Evolutionary conservation across 2,329 filamentous ascomycete genomes (phyloP), one percentile per base, ranked within the genome.

Genomic region (Monosporascus sp.): DNA sequence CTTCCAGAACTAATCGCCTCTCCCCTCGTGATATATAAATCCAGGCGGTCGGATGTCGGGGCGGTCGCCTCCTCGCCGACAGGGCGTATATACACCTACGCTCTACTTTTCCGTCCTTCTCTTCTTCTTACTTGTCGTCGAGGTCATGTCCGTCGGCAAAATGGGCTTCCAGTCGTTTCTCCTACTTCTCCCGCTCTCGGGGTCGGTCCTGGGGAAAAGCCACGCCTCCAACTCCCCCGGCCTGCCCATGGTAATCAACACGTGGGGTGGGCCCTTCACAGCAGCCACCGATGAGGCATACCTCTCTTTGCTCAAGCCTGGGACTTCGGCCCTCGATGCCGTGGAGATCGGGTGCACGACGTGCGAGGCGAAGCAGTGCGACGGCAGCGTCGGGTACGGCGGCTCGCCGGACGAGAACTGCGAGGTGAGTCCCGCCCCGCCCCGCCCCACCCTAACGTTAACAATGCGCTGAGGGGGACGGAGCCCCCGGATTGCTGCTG

Each of bases 331-430:
- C 34, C 66, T 82, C 22, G 77, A 81, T 55, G 79, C 79, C 36
- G 74, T 81, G 38, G 72, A 79, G 58, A 54, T 70, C n/a, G 79
- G 79, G 52, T 79, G 77, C 64, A 61, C 71, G 22, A 71, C 76
- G 1, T 82, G 79, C 65, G 78, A 82, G 61, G 64, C 63, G 52
- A 71, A 73, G 48, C 79, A 76, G 56, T 82, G 79, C 66, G 79
- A 82, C 60, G 73, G 74, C 48, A 79, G 72, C 38, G 79, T 82
- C 38, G 79, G 79, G 49, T 80, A 69, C 58, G 79, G 79, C 51
- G 79, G 79, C 7, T 80, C 78, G 2, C 78, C 79, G 0, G 78
- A 80, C 56, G 79, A 82, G 62, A 63, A 67, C 34, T 82, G 79
- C 66, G 79, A 82, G 58, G 64, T 65, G 48, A 59, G 62, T 6